These are phyloP conservation scores for Porcisia hertigi DNA, from an alignment of 208 protist genomes.

Conservation along the genomic window DNA sequence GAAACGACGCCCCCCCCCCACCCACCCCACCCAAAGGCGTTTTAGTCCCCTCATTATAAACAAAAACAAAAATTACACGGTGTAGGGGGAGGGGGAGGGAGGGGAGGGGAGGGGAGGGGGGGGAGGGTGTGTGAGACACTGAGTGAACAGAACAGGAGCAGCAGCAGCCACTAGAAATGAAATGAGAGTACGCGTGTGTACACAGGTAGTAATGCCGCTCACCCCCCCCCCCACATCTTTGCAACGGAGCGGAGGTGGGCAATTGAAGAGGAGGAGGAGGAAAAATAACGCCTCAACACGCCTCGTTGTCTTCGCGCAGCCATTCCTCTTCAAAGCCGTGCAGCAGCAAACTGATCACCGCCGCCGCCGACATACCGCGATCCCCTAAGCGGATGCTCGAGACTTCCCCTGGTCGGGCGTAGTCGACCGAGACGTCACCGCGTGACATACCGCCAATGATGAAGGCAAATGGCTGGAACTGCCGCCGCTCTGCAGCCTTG, in stretches of 20 bases:
- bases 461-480: constrained; percentile 86
- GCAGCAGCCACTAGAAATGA: too few relatives aligned
- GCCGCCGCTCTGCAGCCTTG: constrained; percentile 35
- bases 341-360: constrained; percentile 66
- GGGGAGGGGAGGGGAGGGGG: too few relatives aligned
- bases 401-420: constrained; percentile 59
- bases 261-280: not conserved
- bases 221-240: not conserved
- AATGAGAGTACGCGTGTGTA: too few relatives aligned
- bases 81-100: too few relatives aligned
- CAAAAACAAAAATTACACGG: too few relatives aligned
- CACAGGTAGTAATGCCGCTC: not conserved
- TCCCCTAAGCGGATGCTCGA: constrained; percentile 69
- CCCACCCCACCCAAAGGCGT: too few relatives aligned
- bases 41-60: too few relatives aligned
- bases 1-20: too few relatives aligned
- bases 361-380: constrained; percentile 83
- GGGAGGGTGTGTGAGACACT: too few relatives aligned
- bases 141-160: too few relatives aligned
- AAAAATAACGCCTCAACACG: constrained; percentile 6
- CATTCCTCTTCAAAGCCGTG: constrained; percentile 87
- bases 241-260: not conserved
- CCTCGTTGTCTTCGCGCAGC: constrained; percentile 83
- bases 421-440: constrained; percentile 78
- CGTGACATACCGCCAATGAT: constrained; percentile 87